Evolutionary conservation across 2,329 filamentous ascomycete species (phyloP), one percentile per base, ranked within the genome.

Genomic region (Verticillium isaacii): DNA sequence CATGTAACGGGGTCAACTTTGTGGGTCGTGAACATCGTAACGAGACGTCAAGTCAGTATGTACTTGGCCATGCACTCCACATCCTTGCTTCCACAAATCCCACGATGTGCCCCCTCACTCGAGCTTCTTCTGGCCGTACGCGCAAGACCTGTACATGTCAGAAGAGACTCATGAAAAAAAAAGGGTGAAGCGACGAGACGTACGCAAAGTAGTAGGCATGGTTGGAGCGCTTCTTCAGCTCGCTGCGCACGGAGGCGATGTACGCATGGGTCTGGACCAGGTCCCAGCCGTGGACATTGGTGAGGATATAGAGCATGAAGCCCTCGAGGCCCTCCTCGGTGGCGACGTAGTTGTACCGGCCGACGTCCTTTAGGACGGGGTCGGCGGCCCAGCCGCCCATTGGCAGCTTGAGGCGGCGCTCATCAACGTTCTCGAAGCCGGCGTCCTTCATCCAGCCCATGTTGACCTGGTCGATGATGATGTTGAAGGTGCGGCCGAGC

Each of bases 301-400:
- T 58, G 6, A 58, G 19, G 23, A 58, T 41, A 23, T 58, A 58
- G 56, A 58, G 56, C 56, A 58, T 58, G 56, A 66, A 66, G 0
- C 72, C 72, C 6, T 73, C 70, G 2, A 73, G 36, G n/a, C 69
- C 70, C 52, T 66, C 62, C 12, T 72, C 70, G 29, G 74, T 58
- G 34, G 67, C 71, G 14, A 67, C 19, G 7, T 65, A 58, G 58
- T 77, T 57, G 63, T 80, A 59, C 41, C 75, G 17, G 29, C 68
- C 81, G 56, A 80, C 72, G 61, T 78, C 73, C 63, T 78, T 80
- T 25, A 79, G 71, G 14, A 70, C 76, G 56, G 75, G 73, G 60
- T 83, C 77, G 23, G 74, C 77, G 0, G 81, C 76, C 82, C 81
- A 84, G 1, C 71, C 73, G 25, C 77, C 78, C 11, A 79, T 74